phyloP scores from a whole-genome alignment of 805 yeast species.

The Tetrapisispora pingtungensis region DNA sequence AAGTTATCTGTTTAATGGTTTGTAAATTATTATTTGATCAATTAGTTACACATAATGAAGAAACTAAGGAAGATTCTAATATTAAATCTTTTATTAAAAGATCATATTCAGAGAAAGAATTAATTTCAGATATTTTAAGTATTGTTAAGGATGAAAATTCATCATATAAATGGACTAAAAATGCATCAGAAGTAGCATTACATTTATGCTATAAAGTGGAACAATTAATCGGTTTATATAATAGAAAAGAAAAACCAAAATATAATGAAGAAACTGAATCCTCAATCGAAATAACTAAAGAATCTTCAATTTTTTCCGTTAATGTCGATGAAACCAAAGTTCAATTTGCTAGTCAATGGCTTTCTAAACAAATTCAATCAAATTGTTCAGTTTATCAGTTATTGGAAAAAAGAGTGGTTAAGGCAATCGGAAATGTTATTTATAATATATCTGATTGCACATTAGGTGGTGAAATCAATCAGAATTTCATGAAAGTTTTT shows the following conservation, averaged over 20 bases:
- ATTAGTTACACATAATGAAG: conserved; percentile 35
- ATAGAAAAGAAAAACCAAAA: background rate
- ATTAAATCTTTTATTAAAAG: conserved; percentile 30
- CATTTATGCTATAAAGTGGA: conserved; percentile 31
- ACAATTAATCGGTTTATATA: conserved; percentile 20
- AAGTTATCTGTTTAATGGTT: conserved; percentile 67
- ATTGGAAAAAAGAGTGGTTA: conserved; percentile 55
- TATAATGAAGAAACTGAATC: background rate
- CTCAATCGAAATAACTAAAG: background rate
- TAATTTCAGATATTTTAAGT: conserved; percentile 64
- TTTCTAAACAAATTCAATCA: conserved; percentile 75
- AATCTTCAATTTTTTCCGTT: conserved; percentile 4
- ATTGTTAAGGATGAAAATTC: conserved; percentile 79
- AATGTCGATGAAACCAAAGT: conserved; percentile 6
- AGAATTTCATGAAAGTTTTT: conserved; percentile 1
- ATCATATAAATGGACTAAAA: conserved; percentile 82
- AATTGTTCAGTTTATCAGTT: conserved; percentile 59
- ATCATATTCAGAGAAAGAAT: conserved; percentile 33
- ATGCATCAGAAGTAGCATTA: conserved; percentile 61
- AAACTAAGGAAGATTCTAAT: conserved; percentile 14
- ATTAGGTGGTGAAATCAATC: conserved; percentile 6
- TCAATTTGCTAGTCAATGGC: conserved; percentile 36
- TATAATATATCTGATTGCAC: conserved; percentile 21
- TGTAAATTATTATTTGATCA: conserved; percentile 67
- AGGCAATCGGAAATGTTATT: conserved; percentile 33